Evolutionary conservation across 176 grass and related monocot genomes (phyloP), one percentile per base, ranked within the genome.

Genomic region (Secale cereale): DNA sequence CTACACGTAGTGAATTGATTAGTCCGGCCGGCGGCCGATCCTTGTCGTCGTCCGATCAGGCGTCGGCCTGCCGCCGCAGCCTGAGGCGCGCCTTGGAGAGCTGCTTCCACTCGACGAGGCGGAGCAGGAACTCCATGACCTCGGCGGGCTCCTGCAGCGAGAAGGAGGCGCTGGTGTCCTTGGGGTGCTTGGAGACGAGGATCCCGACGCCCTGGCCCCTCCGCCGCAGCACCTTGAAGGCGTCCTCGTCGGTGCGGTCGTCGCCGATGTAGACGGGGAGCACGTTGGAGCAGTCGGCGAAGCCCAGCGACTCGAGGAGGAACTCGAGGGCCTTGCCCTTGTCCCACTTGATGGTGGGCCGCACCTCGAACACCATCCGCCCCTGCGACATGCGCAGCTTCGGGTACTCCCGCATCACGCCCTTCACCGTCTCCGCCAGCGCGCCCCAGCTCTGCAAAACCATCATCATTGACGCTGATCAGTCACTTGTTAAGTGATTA

Each of bases 321-420:
- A 97, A 97, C 92, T 94, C 95, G 6, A 97, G 82, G 3, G 95
- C 95, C 90, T 94, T 97, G 59, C 95, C 95, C 88, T 97, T 97
- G 78, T 97, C 92, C 95, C 95, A 97, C 72, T 97, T 94, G 83
- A 97, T 97, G 63, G 76, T 81, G 6, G 95, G 95, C 6, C 95
- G 90, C 76, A 97, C 93, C 90, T 97, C 95, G 8, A 97, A 10
- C 73, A 97, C 94, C 94, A 89, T 97, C 56, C 94, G 81, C 66
- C 94, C 94, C 68, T 87, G 88, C 71, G 88, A 89, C 70, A 94
- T 78, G 82, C 60, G 65, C 62, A 97, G 87, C 85, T 83, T 80
- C 11, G 92, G 94, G 86, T 91, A 97, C n/a, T 81, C 81, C 2
- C 74, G 76, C 41, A 97, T 48, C 74, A 97, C 94, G 10, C 23